Percentiles rank a stretch among this genome's conserved stretches.
Evolutionary conservation across 2,329 filamentous ascomycete genomes (phyloP).

Genomic region (Phaeosphaeriaceae sp.): DNA sequence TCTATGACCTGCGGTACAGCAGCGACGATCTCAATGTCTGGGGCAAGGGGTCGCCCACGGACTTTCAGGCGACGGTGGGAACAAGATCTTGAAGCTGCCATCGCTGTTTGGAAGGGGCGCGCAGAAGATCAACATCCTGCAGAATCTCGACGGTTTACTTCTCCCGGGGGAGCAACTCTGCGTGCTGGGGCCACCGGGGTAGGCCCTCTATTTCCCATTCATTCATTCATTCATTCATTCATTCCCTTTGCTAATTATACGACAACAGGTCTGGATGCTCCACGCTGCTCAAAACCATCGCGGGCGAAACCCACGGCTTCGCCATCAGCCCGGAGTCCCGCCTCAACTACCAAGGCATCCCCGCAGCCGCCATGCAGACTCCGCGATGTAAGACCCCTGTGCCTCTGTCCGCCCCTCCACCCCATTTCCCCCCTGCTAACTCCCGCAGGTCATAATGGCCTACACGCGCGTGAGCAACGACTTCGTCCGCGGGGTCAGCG

Average conservation of each 20-base stretch:
- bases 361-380: conserved; percentile 75
- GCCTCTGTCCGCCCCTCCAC: no score
- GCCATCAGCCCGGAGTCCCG: conserved; percentile 71
- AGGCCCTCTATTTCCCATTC: conserved; percentile 2
- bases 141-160: conserved; percentile 70
- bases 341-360: conserved; percentile 80
- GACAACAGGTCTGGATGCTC: conserved; percentile 66
- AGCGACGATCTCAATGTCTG: conserved; percentile 65
- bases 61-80: conserved; percentile 71
- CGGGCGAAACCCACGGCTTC: conserved; percentile 81
- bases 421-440: conserved; percentile 6
- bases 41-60: conserved; percentile 69
- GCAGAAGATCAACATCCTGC: conserved; percentile 69
- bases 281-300: conserved; percentile 81
- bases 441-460: conserved; percentile 67
- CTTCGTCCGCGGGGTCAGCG: conserved; percentile 71
- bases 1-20: conserved; percentile 52
- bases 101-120: conserved; percentile 54
- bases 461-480: conserved; percentile 76
- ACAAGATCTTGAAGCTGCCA: conserved; percentile 65
- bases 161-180: conserved; percentile 74
- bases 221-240: background rate
- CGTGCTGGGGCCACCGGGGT: conserved; percentile 70
- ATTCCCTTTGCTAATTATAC: conserved; percentile 1
- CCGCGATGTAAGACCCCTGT: conserved; percentile 53